Evolutionary conservation across 495 filamentous ascomycete genomes (phyloP).

Genomic region (Cercophora samala): DNA sequence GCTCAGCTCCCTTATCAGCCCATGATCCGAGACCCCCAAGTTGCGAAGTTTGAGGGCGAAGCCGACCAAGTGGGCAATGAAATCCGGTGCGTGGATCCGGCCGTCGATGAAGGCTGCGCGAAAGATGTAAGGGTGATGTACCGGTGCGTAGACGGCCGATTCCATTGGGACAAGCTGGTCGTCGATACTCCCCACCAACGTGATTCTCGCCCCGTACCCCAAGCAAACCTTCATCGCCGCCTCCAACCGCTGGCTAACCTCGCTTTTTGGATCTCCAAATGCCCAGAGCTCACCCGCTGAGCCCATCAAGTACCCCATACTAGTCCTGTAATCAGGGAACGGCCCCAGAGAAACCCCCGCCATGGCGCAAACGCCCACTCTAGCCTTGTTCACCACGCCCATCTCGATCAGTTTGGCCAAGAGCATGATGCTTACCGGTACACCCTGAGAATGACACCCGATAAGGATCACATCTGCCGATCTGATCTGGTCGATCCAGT

Average conservation of each 20-base stretch:
- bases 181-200: conserved; percentile 88
- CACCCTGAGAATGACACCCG: conserved; percentile 92
- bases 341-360: conserved; percentile 88
- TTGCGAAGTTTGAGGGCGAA: conserved; percentile 93
- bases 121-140: conserved; percentile 86
- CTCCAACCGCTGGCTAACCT: conserved; percentile 78
- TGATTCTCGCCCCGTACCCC: conserved; percentile 73
- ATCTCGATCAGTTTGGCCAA: conserved; percentile 82
- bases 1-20: conserved; percentile 86
- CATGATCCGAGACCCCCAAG: conserved; percentile 86
- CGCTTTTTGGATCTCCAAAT: conserved; percentile 74
- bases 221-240: conserved; percentile 68
- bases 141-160: conserved; percentile 80
- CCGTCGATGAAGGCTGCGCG: conserved; percentile 94
- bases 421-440: conserved; percentile 91
- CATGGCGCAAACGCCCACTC: conserved; percentile 85
- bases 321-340: conserved; percentile 79
- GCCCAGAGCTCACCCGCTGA: conserved; percentile 91
- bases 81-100: conserved; percentile 86
- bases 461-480: conserved; percentile 85
- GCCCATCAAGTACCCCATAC: conserved; percentile 71
- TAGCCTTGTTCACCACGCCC: conserved; percentile 64
- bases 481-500: conserved; percentile 89
- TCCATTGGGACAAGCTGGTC: conserved; percentile 93
- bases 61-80: conserved; percentile 86